Percentiles rank a stretch among this genome's conserved stretches.
These are phyloP conservation scores for Cryptosporidium canis DNA, from an alignment of 169 alveolate species.

Conservation along the genomic window DNA sequence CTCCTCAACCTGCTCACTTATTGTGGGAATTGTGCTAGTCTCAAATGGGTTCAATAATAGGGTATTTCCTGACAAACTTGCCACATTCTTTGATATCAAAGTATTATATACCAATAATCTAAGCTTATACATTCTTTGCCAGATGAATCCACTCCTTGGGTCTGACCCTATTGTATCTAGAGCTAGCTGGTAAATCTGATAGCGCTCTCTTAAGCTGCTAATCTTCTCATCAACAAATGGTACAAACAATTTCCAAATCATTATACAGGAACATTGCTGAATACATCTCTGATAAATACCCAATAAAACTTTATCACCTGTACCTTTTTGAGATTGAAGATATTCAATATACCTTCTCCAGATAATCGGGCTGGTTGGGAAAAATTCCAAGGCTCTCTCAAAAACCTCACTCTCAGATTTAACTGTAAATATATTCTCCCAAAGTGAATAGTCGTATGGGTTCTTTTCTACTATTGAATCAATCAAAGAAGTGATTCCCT, in stretches of 20 bases:
- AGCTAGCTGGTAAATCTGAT: conserved; percentile 47
- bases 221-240: conserved; percentile 35
- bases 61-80: conserved; percentile 23
- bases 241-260: conserved; percentile 52
- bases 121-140: conserved; percentile 67
- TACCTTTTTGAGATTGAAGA: conserved; percentile 35
- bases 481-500: conserved; percentile 44
- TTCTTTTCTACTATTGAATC: conserved; percentile 69
- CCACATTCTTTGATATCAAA: conserved; percentile 40
- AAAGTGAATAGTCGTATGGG: conserved; percentile 52
- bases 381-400: conserved; percentile 68
- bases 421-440: conserved; percentile 69
- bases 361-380: conserved; percentile 67
- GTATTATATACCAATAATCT: conserved; percentile 59
- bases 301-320: neutral
- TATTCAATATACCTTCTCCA: conserved; percentile 69
- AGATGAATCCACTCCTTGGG: conserved; percentile 64
- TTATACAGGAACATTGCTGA: conserved; percentile 65
- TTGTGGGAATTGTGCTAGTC: conserved; percentile 51
- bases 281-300: conserved; percentile 54
- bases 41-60: conserved; percentile 65
- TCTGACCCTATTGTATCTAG: conserved; percentile 62
- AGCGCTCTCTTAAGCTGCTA: conserved; percentile 33
- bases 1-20: conserved; percentile 34
- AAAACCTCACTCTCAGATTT: conserved; percentile 68